Base-by-base conservation (phyloP, 352 stramenopile genomes). In the Phytophthora multivora region DNA sequence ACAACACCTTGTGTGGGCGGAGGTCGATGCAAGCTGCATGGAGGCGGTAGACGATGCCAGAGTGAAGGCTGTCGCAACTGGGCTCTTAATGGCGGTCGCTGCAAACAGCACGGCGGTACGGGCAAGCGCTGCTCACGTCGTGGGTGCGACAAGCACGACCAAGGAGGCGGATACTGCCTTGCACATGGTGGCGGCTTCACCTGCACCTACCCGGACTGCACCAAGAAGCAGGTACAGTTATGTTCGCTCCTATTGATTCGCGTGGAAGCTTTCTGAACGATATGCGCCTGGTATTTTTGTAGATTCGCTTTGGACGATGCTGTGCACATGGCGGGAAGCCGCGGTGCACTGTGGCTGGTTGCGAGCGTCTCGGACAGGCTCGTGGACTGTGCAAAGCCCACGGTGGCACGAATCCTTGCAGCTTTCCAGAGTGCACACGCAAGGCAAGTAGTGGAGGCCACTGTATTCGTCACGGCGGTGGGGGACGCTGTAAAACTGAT, bases 401-500 rank as follows among this genome's bases (percentile, higher is more conserved):
- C 47, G 88, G 88, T 33, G 88, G 87, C 7, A 88, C 77, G 8
- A 77, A 86, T 47, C 78, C 63, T 39, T 95, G 86, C 46, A 78
- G 77, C 43, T 74, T 78, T 33, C 56, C 74, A 0, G 79, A 78
- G 15, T 95, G 86, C 51, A 77, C 64, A 23, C 82, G 85, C 33
- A 85, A 87, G 31, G 84, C 84, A 46, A 92, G 88, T 48, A 89
- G 80, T 41, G 82, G 84, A n/a, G 88, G 88, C 11, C 77, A 75
- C 49, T 96, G 88, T 56, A 95, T 93, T 58, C 77, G 74, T 21
- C 88, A 96, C 49, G 88, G 88, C 38, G 86, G 86, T 15, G 87
- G 88, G 19, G 75, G 81, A 0, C 72, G 71, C 16, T 95, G 86
- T 68, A 86, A 85, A 59, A 75, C 72, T 0, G 73, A 90, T 5